Conservation (phyloP, 352 stramenopile species). For the Pythium aquatile region DNA sequence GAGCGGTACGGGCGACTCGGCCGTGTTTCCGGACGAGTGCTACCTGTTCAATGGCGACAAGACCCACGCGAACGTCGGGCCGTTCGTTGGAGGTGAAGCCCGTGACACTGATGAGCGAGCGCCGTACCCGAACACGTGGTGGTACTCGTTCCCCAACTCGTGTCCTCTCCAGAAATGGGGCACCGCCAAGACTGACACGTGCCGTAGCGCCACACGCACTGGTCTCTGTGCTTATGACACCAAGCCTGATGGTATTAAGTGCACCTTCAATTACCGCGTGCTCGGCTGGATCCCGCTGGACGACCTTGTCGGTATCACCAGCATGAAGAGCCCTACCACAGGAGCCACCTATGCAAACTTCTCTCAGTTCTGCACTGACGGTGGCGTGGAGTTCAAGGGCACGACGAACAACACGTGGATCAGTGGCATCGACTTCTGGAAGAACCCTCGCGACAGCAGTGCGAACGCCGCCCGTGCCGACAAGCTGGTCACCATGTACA, state of each 20-base stretch:
- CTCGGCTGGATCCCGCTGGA: constrained; percentile 70
- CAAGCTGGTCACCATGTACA: constrained; percentile 52
- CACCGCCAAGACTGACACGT: constrained; percentile 42
- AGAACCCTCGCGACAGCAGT: constrained; percentile 43
- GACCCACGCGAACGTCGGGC: constrained; percentile 54
- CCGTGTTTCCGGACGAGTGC: constrained; percentile 49
- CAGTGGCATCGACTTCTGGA: constrained; percentile 56
- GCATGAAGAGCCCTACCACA: constrained; percentile 38
- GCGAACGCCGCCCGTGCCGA: constrained; percentile 43
- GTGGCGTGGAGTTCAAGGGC: constrained; percentile 59
- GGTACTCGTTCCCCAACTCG: constrained; percentile 84
- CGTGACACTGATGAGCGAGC: constrained; percentile 52
- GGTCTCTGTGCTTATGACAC: constrained; percentile 48
- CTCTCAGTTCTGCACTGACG: constrained; percentile 57
- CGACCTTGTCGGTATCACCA: constrained; percentile 75
- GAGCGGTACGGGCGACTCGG: constrained; percentile 26
- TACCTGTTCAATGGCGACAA: constrained; percentile 75
- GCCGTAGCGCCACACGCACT: constrained; percentile 31
- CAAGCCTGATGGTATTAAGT: constrained; percentile 53
- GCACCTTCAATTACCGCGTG: constrained; percentile 74
- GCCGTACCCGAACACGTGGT: constrained; percentile 72
- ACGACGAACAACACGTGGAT: constrained; percentile 35
- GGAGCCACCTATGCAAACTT: constrained; percentile 51
- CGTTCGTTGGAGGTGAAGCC: constrained; percentile 56
- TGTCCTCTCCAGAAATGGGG: constrained; percentile 38